Conservation (phyloP, 257 asterid species). For the Scutellaria galericulata region DNA sequence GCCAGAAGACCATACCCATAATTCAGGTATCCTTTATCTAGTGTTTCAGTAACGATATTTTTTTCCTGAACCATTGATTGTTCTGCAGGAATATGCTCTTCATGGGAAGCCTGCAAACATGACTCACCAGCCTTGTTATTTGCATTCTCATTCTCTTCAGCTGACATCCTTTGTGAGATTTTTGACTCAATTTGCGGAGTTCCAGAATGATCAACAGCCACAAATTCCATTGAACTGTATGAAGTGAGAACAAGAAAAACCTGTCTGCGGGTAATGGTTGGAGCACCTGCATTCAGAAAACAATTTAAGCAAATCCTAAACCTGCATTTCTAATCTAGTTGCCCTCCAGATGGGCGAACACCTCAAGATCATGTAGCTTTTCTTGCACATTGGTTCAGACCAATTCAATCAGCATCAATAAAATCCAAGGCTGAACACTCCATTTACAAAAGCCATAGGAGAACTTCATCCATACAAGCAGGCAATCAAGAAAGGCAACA, state of each 20-base stretch:
- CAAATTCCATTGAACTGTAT: constrained; percentile 47
- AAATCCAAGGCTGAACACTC: constrained; percentile 63
- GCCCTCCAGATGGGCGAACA: constrained; percentile 57
- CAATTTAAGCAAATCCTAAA: constrained; percentile 49
- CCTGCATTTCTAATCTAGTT: constrained; percentile 45
- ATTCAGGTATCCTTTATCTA: constrained; percentile 59
- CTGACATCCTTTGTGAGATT: constrained; percentile 18
- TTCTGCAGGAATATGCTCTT: constrained; percentile 24
- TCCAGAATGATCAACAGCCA: constrained; percentile 47
- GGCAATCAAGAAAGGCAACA: constrained; percentile 49
- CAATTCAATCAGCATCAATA: constrained; percentile 66
- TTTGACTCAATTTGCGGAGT: constrained; percentile 38
- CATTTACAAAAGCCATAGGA: constrained; percentile 54
- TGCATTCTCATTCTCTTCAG: constrained; percentile 30
- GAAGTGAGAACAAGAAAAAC: constrained; percentile 35
- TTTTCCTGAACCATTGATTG: constrained; percentile 35
- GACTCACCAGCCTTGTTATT: constrained; percentile 30
- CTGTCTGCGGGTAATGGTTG: constrained; percentile 36
- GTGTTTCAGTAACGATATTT: constrained; percentile 37
- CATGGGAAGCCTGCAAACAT: constrained; percentile 30
- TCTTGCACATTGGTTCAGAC: constrained; percentile 55
- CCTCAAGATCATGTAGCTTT: constrained; percentile 52
- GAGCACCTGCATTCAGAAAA: constrained; percentile 66
- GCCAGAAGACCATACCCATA: constrained; percentile 58
- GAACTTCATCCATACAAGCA: constrained; percentile 51